Base-by-base conservation (phyloP, 805 yeast species). In the Suhomyces faveliae region DNA sequence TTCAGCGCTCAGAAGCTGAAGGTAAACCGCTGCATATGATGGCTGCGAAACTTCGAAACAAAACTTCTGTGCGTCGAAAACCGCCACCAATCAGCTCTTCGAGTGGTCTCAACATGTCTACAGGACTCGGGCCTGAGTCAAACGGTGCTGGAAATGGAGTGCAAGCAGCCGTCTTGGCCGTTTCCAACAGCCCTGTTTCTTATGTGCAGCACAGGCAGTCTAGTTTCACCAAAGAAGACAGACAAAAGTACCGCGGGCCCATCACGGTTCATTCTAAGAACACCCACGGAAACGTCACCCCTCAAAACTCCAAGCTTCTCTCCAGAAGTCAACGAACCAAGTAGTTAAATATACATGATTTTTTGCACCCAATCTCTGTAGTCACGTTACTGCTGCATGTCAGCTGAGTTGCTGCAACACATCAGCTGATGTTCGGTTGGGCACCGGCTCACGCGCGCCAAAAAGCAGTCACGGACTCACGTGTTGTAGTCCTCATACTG, bases 271-370 rank as follows among this genome's bases (percentile, higher is more conserved):
- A 44, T 37, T n/a, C 44, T 6, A 21, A 41, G 5, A 29, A 44
- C 33, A 40, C 41, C 1, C 40, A 24, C 8, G 42, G 66, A 59
- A 37, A 21, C 12, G 73, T 82, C 17, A 81, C 86, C 2, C 68
- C 81, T 12, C 70, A 77, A 77, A 83, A 81, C 59, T 83, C 88
- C 5, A 80, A 79, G 56, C 69, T 84, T 41, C 63, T 84, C 49
- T 83, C 87, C 4, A 66, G 88, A 57, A 77, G 82, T 44, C 69
- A 72, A 19, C 64, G 82, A 51, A 75, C 70, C 46, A 75, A 69
- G 59, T 65, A 54, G 38, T 21, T 7, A 27, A 27, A 27, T 27
- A 12, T 10, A 27, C 13, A 29, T 29, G 9, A 29, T 29, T 24
- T 6, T 24, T 29, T 29, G 35, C 35, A 29, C 25, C 25, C 25